A percentile compares a stretch with the other conserved stretches of the same genome.
Conservation (phyloP, 2,329 filamentous ascomycete species). For the Capronia coronata region DNA sequence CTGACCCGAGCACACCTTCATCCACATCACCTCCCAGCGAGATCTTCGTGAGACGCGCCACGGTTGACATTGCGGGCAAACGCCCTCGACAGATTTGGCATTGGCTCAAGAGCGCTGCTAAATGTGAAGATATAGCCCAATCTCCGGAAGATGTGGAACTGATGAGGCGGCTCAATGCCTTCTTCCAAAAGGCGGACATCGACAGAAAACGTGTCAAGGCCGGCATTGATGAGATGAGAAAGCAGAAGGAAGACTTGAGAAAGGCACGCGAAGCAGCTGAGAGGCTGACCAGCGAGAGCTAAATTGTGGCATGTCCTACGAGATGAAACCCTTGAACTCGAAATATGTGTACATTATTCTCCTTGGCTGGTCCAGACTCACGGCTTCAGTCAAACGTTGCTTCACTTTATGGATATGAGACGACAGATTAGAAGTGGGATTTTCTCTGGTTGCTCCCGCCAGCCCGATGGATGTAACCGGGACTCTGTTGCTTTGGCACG, state of each 20-base stretch:
- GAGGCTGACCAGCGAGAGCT: conserved; percentile 34
- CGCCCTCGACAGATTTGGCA: conserved; percentile 39
- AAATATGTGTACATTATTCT: background rate
- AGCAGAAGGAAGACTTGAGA: conserved; percentile 41
- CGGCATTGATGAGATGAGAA: conserved; percentile 40
- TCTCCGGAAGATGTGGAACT: conserved; percentile 34
- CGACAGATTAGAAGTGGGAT: background rate
- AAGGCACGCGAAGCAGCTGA: conserved; percentile 41
- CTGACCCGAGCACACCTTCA: conserved; percentile 15
- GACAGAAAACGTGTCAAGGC: conserved; percentile 36
- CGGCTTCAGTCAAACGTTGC: background rate
- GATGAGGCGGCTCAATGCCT: conserved; percentile 33
- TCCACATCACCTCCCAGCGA: conserved; percentile 30
- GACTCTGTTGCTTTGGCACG: too few species aligned
- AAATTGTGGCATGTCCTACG: background rate
- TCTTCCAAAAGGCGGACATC: conserved; percentile 34
- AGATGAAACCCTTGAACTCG: too few species aligned
- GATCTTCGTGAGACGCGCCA: conserved; percentile 33
- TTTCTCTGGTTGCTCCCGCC: too few species aligned
- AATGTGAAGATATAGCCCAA: conserved; percentile 34
- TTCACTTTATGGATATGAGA: background rate
- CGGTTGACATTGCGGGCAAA: conserved; percentile 31
- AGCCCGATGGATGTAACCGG: too few species aligned
- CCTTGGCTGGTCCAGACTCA: background rate
- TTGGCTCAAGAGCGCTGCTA: conserved; percentile 38